Evolutionary conservation across 2,329 filamentous ascomycete species (phyloP), one percentile per base, ranked within the genome.

Genomic region (Aureobasidium leucospermi): DNA sequence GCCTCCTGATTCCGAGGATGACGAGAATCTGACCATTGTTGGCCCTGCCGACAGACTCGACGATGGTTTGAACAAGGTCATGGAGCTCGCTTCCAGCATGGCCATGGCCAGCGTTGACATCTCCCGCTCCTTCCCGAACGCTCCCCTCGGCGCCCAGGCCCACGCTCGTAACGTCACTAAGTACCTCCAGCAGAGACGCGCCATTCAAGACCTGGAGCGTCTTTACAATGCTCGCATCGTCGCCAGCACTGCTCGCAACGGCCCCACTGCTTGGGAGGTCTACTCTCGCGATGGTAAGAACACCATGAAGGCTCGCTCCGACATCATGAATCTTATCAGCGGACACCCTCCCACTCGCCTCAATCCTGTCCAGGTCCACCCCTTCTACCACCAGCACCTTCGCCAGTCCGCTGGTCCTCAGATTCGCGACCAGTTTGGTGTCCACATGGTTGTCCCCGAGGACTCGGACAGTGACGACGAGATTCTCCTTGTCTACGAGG

Each of bases 211-310:
- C 55, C 80, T 99, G 13, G 91, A 96, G 77, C 84, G 82, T 61
- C 76, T 83, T 49, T 89, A 96, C 73, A 83, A 88, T 68, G 87
- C 91, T n/a, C 89, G 90, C 71, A 95, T 97, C 71, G 89, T 93
- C 67, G 86, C 91, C 1, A 89, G 90, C 0, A 82, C 81, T 63
- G 81, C 83, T 3, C 79, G 82, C 52, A 85, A 89, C 46, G 86
- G 86, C 38, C 85, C 85, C 10, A 83, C 88, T 46, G 86, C 86
- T 0, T 96, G 92, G 90, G 87, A 96, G 71, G 82, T 97, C 58
- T 96, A 92, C 74, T 89, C 90, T 6, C 83, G 88, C 39, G 89
- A 96, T 67, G 86, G 87, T 64, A 95, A 94, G 79, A 95, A 91
- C 69, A 82, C 83, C 31, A 84, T 89, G 69, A 85, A 86, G 66